Conservation (phyloP, 1,284 basidiomycete species). For the Tranzscheliella williamsii region DNA sequence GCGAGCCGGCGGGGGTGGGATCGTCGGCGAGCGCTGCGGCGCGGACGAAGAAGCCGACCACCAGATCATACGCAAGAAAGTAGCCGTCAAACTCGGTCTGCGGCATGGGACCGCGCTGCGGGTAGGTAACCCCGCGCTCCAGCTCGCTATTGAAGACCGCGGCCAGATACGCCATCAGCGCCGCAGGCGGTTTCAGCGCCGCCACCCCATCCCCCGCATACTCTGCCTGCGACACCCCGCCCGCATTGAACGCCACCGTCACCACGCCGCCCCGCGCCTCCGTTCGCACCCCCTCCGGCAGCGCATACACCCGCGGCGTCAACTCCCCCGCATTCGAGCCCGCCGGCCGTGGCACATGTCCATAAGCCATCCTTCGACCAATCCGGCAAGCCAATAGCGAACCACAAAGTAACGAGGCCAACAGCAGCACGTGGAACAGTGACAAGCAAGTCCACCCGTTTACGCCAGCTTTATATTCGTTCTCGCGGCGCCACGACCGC, state of each 20-base stretch:
- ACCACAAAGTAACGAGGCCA: no score
- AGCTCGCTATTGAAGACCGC: slow-evolving; percentile 45
- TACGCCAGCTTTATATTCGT: no score
- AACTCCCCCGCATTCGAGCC: slow-evolving; percentile 30
- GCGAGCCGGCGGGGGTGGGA: slow-evolving; percentile 4
- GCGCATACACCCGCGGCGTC: slow-evolving; percentile 29
- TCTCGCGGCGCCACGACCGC: no score
- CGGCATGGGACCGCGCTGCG: slow-evolving; percentile 39
- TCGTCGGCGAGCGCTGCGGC: neutral
- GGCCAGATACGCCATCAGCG: slow-evolving; percentile 18
- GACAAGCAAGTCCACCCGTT: no score
- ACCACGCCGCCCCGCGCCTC: slow-evolving; percentile 21
- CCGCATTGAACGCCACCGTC: slow-evolving; percentile 24
- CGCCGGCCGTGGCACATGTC: slow-evolving; percentile 35
- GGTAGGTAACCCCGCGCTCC: slow-evolving; percentile 43
- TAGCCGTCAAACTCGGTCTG: slow-evolving; percentile 37
- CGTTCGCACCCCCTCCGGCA: slow-evolving; percentile 20
- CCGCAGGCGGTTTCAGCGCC: slow-evolving; percentile 8
- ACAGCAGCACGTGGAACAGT: no score
- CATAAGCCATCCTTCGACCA: slow-evolving; percentile 42
- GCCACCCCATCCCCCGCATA: neutral
- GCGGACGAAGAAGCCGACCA: slow-evolving; percentile 30
- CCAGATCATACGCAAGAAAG: slow-evolving; percentile 40
- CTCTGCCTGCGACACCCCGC: slow-evolving; percentile 8
- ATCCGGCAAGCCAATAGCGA: no score